A percentile compares a stretch with the other conserved stretches of the same genome.
phyloP scores from a whole-genome alignment of 1,284 basidiomycete species.

The Boletellus deceptivus region DNA sequence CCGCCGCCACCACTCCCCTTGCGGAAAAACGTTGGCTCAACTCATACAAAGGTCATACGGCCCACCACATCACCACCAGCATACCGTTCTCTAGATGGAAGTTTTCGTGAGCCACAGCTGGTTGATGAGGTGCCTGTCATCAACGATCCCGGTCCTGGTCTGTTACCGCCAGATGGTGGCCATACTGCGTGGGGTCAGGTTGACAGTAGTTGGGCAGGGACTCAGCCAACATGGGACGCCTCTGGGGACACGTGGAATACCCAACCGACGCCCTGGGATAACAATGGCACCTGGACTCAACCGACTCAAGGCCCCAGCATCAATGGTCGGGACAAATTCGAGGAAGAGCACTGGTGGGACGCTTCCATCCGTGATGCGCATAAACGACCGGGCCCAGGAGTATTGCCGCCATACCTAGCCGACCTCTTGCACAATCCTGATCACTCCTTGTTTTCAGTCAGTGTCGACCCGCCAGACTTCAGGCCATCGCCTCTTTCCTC shows the following conservation, averaged over 20 bases:
- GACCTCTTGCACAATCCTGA: conserved; percentile 66
- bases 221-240: conserved; percentile 11
- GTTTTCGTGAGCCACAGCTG: conserved; percentile 47
- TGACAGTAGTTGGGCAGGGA: conserved; percentile 21
- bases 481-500: conserved; percentile 20
- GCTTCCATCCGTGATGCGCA: conserved; percentile 39
- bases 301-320: conserved; percentile 41
- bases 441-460: conserved; percentile 66
- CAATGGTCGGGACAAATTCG: conserved; percentile 51
- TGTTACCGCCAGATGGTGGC: conserved; percentile 24
- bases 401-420: conserved; percentile 63
- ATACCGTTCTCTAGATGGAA: conserved; percentile 26
- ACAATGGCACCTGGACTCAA: conserved; percentile 21
- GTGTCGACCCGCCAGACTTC: conserved; percentile 40
- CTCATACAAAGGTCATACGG: conserved; percentile 30
- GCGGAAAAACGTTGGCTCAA: conserved; percentile 31
- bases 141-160: conserved; percentile 30
- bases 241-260: conserved; percentile 23
- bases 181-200: conserved; percentile 8
- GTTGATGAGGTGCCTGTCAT: conserved; percentile 36
- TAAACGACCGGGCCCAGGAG: conserved; percentile 62
- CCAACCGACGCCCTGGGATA: conserved; percentile 27
- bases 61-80: conserved; percentile 29
- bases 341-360: conserved; percentile 72
- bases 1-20: conserved; percentile 33